Evolutionary conservation across 345 rosid species (phyloP), one percentile per base, ranked within the genome.

Genomic region (Toxicodendron radicans): DNA sequence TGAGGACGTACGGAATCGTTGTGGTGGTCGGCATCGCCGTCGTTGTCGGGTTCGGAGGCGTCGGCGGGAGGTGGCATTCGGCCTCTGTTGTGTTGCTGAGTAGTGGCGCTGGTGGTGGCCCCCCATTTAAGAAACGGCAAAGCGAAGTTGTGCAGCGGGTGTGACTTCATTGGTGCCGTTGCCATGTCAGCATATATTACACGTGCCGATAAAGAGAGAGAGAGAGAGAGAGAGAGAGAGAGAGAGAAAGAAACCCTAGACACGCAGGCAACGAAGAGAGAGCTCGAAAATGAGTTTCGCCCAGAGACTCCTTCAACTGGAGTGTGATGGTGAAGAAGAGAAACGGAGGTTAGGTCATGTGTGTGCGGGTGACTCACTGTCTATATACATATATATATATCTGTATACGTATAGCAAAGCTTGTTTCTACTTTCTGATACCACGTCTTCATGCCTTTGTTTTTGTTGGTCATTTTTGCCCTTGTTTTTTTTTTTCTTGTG

Each of bases 111-210:
- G 77, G 79, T 49, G 32, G 78, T 63, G 49, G 84, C 65, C 68
- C 90, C 85, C 89, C 92, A 90, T 74, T 83, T 85, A 17, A 84
- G 87, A 58, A 85, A 84, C 46, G 86, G 43, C 73, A 91, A 78
- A 52, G 92, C 76, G 76, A 89, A 94, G 80, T 89, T 86, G 83
- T 92, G 94, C 58, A 92, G 85, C 70, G 90, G 91, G 78, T 89
- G 91, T 10, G 91, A 85, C 82, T 90, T 89, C 66, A 85, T 85
- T 17, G 93, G 86, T 24, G 87, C 81, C 24, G 89, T 79, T 12
- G 92, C 87, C 90, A 91, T 87, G 59, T 76, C 72, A 12, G 7
- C 51, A 18, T 16, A 1, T 14, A 14, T 48, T 3, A 51, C 54
- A 51, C 6, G 7, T 51, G 18, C 54, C 54, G 54, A 13, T 17